These are phyloP conservation scores for Cercospora nicotianae DNA, from an alignment of 2,329 filamentous ascomycete genomes.

Conservation along the genomic window DNA sequence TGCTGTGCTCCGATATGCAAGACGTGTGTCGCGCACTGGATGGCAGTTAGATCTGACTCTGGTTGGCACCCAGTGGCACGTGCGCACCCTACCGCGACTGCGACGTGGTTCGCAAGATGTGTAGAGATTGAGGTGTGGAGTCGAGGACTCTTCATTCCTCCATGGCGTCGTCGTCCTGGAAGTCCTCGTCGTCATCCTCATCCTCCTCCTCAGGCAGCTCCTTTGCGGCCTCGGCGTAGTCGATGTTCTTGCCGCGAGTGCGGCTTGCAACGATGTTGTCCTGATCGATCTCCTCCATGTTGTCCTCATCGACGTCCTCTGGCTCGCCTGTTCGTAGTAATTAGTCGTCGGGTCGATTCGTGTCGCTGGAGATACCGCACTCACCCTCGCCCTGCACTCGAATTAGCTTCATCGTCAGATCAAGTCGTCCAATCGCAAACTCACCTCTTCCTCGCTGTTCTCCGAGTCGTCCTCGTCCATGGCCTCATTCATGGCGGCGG, in stretches of 20 bases:
- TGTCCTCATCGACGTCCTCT: conserved; percentile 74
- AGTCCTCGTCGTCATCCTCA: conserved; percentile 72
- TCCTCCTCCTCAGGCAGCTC: conserved; percentile 74
- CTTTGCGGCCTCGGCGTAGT: conserved; percentile 87
- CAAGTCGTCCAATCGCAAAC: conserved; percentile 3
- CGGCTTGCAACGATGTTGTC: conserved; percentile 83
- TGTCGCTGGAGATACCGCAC: neutral
- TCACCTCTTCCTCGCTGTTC: conserved; percentile 46
- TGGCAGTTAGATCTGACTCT: neutral
- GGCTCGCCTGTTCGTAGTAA: conserved; percentile 40
- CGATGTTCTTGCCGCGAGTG: conserved; percentile 88
- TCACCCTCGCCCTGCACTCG: conserved; percentile 20
- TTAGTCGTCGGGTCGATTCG: neutral
- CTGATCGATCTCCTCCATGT: conserved; percentile 86
- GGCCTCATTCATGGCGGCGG: conserved; percentile 57
- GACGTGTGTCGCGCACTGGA: conserved; percentile 4
- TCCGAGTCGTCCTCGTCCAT: conserved; percentile 44
- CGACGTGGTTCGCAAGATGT: neutral
- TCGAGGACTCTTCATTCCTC: conserved; percentile 17
- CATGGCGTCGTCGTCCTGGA: conserved; percentile 60
- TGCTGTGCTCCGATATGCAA: conserved; percentile 12
- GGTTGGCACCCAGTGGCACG: neutral
- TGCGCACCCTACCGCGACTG: neutral
- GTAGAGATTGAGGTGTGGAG: neutral
- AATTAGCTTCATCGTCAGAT: conserved; percentile 2